phyloP scores from a whole-genome alignment of 805 yeast genomes.

The Candida nemodendra region DNA sequence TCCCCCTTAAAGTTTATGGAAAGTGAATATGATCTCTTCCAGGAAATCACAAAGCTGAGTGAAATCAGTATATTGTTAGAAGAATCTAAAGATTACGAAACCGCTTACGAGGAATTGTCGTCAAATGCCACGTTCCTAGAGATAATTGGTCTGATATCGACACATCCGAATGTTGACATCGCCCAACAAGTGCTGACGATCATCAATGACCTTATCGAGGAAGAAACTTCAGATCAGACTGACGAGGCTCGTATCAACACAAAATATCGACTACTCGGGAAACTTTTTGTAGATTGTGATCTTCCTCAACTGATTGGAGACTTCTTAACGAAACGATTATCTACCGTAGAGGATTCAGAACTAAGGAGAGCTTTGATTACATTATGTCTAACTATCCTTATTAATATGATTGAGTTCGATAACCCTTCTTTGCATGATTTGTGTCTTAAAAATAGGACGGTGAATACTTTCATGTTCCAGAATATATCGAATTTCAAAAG shows the following conservation, averaged over 20 bases:
- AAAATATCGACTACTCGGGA: conserved; percentile 3
- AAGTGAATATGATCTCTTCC: conserved; percentile 20
- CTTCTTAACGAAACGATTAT: conserved; percentile 5
- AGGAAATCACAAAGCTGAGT: conserved; percentile 17
- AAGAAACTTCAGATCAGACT: conserved; percentile 5
- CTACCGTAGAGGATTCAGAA: conserved; percentile 1
- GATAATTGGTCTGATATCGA: conserved; percentile 11
- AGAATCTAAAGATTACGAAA: conserved; percentile 12
- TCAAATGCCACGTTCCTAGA: conserved; percentile 8
- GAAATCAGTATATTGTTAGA: conserved; percentile 18
- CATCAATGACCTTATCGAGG: conserved; percentile 12
- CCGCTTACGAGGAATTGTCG: conserved; percentile 7
- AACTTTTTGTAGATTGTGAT: conserved; percentile 3
- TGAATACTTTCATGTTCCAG: conserved; percentile 8
- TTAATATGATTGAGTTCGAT: conserved; percentile 6
- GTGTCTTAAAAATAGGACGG: background rate
- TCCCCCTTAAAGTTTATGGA: conserved; percentile 18
- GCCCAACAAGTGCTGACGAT: conserved; percentile 12
- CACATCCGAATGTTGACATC: conserved; percentile 19
- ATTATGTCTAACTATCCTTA: conserved; percentile 10
- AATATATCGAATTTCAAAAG: conserved; percentile 1
- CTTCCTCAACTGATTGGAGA: conserved; percentile 7
- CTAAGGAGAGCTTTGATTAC: conserved; percentile 3
- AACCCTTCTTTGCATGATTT: background rate
- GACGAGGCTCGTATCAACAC: background rate